Evolutionary conservation across 2,329 filamentous ascomycete species (phyloP).

Genomic region (Pseudogymnoascus sp.): DNA sequence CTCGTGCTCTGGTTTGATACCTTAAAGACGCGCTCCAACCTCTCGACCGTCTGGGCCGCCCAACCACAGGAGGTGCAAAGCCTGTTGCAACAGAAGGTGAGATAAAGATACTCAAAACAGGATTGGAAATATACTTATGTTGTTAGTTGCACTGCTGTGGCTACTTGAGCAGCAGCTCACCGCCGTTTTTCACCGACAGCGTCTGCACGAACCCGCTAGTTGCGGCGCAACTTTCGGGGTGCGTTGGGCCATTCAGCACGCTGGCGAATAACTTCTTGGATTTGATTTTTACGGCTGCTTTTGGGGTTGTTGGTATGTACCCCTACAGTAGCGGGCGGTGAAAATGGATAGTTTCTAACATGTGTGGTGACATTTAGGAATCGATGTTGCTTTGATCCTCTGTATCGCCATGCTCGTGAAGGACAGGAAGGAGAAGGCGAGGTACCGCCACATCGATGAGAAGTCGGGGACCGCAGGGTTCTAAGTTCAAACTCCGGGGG

Average conservation of each 20-base stretch:
- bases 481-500: slow-evolving; percentile 26
- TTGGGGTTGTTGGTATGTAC: slow-evolving; percentile 65
- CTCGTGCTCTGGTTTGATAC: slow-evolving; percentile 68
- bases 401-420: slow-evolving; percentile 70
- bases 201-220: slow-evolving; percentile 64
- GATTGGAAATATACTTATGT: neutral
- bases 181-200: slow-evolving; percentile 62
- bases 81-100: slow-evolving; percentile 59
- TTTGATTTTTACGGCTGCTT: slow-evolving; percentile 69
- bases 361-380: slow-evolving; percentile 32
- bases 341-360: neutral
- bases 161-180: slow-evolving; percentile 64
- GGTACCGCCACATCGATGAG: slow-evolving; percentile 75
- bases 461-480: slow-evolving; percentile 56
- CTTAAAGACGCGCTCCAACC: slow-evolving; percentile 56
- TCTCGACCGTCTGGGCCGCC: slow-evolving; percentile 52
- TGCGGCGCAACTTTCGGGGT: slow-evolving; percentile 63
- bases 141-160: slow-evolving; percentile 72
- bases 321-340: neutral
- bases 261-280: slow-evolving; percentile 68
- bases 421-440: slow-evolving; percentile 70
- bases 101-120: neutral
- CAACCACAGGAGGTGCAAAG: slow-evolving; percentile 54
- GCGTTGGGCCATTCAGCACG: slow-evolving; percentile 57
- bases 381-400: slow-evolving; percentile 62